Percentiles rank a stretch among this genome's conserved stretches.
These are phyloP conservation scores for Cymbopogon flexuosus DNA, from an alignment of 202 grass and related monocot genomes.

Conservation along the genomic window DNA sequence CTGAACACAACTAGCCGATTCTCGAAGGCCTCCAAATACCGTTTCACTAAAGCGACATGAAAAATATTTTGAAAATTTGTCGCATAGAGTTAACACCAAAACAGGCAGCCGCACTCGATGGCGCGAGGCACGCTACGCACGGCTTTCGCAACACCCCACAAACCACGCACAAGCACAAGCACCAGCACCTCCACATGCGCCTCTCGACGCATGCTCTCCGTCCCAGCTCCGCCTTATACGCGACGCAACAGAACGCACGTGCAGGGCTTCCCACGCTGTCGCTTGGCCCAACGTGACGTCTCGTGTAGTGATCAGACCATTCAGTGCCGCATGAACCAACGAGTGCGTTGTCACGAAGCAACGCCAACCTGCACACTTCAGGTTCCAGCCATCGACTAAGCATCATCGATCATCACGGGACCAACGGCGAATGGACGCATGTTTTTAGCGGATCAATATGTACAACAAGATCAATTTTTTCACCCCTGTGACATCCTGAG, in stretches of 20 bases:
- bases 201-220: not conserved
- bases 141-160: not conserved
- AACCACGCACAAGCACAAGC: not conserved
- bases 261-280: not conserved
- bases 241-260: not conserved
- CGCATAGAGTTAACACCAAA: not conserved
- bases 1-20: too few relatives aligned
- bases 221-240: not conserved
- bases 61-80: too few relatives aligned
- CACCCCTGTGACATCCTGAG: not conserved
- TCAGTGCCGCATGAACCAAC: not conserved
- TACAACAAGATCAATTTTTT: conserved; percentile 27
- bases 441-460: conserved; percentile 27
- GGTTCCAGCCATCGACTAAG: not conserved
- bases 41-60: too few relatives aligned
- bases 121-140: conserved; percentile 5
- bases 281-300: not conserved
- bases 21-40: too few relatives aligned
- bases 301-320: not conserved
- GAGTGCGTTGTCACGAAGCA: not conserved
- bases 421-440: not conserved
- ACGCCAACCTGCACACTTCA: not conserved
- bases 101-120: not conserved
- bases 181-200: conserved; percentile 23
- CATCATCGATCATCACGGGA: not conserved